These are phyloP conservation scores for Nyctanthes arbortristis DNA, from an alignment of 257 asterid genomes.

Conservation along the genomic window DNA sequence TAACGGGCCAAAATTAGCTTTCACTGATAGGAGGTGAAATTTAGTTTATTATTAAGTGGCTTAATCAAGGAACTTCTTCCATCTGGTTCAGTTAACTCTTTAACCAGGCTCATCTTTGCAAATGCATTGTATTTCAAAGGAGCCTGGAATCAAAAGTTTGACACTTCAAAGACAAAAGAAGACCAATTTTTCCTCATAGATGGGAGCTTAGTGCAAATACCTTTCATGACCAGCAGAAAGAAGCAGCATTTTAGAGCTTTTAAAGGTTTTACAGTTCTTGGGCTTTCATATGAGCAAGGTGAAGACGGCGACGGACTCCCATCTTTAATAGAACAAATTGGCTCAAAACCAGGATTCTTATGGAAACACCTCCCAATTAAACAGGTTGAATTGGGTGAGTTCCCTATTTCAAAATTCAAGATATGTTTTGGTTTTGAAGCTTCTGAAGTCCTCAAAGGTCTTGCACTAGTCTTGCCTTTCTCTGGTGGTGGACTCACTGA, in stretches of 20 bases:
- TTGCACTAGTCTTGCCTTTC: neutral
- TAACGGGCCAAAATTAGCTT: no score
- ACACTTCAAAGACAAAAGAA: constrained; percentile 20
- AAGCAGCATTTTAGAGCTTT: no score
- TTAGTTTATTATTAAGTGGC: constrained; percentile 12
- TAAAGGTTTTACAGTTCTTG: no score
- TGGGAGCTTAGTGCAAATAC: no score
- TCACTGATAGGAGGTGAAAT: no score
- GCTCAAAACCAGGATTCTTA: no score
- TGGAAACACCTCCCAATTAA: no score
- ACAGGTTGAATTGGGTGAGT: neutral
- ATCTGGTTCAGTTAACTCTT: constrained; percentile 26
- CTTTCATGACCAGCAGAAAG: no score
- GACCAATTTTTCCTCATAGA: constrained; percentile 5
- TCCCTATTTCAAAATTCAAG: constrained; percentile 4
- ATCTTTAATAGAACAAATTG: no score
- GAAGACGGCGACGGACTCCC: no score
- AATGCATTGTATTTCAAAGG: constrained; percentile 45
- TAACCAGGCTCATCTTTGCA: constrained; percentile 36
- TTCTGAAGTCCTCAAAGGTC: neutral
- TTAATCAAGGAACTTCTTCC: constrained; percentile 43
- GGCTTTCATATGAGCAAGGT: no score
- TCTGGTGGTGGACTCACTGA: neutral
- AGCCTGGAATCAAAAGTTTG: constrained; percentile 38
- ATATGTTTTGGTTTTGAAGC: neutral